Evolutionary conservation across 2,329 filamentous ascomycete genomes (phyloP).

Genomic region (Westerdykella aurantiaca): DNA sequence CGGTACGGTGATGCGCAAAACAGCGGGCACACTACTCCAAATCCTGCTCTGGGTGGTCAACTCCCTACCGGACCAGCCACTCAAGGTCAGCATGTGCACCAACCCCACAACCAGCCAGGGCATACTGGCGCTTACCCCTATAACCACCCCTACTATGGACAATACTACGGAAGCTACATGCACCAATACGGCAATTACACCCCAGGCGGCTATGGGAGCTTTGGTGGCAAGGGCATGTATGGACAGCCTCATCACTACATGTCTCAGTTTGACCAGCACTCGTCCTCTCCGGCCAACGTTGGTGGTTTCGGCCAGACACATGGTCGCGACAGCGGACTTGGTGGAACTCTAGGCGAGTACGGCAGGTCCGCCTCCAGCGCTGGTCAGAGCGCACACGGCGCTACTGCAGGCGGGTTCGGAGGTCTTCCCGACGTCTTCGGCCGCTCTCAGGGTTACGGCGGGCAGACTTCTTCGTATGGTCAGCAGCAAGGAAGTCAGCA

Average conservation of each 20-base stretch:
- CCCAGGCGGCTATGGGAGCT: constrained; percentile 44
- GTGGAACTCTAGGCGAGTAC: constrained; percentile 54
- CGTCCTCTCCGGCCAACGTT: constrained; percentile 58
- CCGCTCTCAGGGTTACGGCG: constrained; percentile 53
- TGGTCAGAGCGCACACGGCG: constrained; percentile 49
- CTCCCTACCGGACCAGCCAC: constrained; percentile 47
- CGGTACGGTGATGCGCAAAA: constrained; percentile 72
- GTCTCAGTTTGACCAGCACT: constrained; percentile 56
- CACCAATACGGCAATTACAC: constrained; percentile 55
- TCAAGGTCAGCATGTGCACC: constrained; percentile 43
- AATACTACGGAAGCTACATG: constrained; percentile 59
- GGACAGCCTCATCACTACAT: constrained; percentile 59
- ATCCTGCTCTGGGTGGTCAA: constrained; percentile 60
- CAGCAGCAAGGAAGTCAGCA: constrained; percentile 49
- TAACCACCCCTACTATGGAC: constrained; percentile 57
- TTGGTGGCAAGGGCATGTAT: constrained; percentile 57
- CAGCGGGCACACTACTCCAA: constrained; percentile 87
- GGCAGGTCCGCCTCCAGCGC: constrained; percentile 55
- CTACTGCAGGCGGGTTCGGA: constrained; percentile 45
- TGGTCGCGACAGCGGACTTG: constrained; percentile 42
- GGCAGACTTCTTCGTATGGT: constrained; percentile 44
- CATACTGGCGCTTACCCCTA: constrained; percentile 41
- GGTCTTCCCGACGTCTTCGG: constrained; percentile 56
- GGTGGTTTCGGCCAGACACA: constrained; percentile 47
- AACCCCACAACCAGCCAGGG: constrained; percentile 46